Evolutionary conservation across 192 early-diverging fungal genomes (phyloP).

Genomic region (Gonapodya sp.): DNA sequence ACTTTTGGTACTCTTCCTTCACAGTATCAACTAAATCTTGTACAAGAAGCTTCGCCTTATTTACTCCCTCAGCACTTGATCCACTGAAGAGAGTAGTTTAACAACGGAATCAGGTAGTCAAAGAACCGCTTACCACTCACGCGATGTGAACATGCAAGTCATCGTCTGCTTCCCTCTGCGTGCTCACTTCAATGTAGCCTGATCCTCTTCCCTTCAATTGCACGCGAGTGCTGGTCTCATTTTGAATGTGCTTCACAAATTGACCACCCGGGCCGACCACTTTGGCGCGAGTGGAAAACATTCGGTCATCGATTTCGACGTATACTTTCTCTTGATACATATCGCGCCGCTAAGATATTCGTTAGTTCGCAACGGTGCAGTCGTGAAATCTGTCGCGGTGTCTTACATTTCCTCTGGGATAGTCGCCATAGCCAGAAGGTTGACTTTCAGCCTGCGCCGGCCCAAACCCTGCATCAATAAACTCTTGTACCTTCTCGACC

Average conservation of each 20-base stretch:
- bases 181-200: constrained; percentile 56
- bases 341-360: background rate
- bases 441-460: background rate
- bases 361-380: background rate
- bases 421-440: background rate
- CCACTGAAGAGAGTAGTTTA: constrained; percentile 31
- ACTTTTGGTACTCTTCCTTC: constrained; percentile 55
- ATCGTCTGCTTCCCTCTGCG: constrained; percentile 59
- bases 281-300: constrained; percentile 76
- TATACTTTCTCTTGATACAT: constrained; percentile 44
- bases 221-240: constrained; percentile 63
- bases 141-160: constrained; percentile 74
- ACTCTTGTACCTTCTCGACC: constrained; percentile 57
- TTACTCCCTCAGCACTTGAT: constrained; percentile 51
- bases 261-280: constrained; percentile 70
- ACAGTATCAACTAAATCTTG: constrained; percentile 73
- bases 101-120: background rate
- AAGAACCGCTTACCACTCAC: constrained; percentile 32
- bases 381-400: background rate
- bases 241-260: constrained; percentile 83
- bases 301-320: constrained; percentile 64
- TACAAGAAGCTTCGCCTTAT: constrained; percentile 56
- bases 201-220: constrained; percentile 79
- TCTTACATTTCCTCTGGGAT: background rate
- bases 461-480: constrained; percentile 40